These are phyloP conservation scores for Thinopyrum elongatum DNA, from an alignment of 176 grass and related monocot species.

Conservation along the genomic window DNA sequence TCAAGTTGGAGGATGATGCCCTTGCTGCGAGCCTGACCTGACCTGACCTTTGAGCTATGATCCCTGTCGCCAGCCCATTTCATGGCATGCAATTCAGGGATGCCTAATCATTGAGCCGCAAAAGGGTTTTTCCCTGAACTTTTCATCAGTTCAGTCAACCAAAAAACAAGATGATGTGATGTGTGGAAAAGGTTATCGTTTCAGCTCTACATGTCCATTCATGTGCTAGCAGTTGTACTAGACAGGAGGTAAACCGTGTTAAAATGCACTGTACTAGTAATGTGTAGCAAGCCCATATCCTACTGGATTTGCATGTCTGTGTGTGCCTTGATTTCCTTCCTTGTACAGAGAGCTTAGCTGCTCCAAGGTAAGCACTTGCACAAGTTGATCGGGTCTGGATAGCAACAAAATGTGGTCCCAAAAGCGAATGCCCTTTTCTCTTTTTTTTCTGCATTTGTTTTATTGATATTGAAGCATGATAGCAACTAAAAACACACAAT, in stretches of 20 bases:
- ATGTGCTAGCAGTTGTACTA: background rate
- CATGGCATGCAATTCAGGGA: background rate
- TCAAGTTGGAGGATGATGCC: slow-evolving; percentile 40
- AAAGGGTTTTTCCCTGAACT: background rate
- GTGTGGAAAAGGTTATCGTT: background rate
- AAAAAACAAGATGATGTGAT: background rate
- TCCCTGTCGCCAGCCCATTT: slow-evolving; percentile 17
- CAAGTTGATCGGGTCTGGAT: slow-evolving; percentile 26
- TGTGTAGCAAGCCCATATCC: background rate
- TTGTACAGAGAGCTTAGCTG: background rate
- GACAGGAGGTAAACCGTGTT: no score
- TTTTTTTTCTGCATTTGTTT: background rate
- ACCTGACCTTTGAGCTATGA: background rate
- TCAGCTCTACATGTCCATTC: background rate
- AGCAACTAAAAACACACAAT: background rate
- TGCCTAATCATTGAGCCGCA: background rate
- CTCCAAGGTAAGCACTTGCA: background rate
- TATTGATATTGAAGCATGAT: background rate
- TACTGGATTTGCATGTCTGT: background rate
- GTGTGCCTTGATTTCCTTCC: background rate
- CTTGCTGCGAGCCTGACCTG: slow-evolving; percentile 30
- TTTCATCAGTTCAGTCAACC: background rate
- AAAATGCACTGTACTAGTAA: no score
- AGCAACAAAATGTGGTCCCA: slow-evolving; percentile 28
- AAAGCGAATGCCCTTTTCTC: background rate